phyloP scores from a whole-genome alignment of 768 basidiomycete genomes.

The Pleurotus djamor region DNA sequence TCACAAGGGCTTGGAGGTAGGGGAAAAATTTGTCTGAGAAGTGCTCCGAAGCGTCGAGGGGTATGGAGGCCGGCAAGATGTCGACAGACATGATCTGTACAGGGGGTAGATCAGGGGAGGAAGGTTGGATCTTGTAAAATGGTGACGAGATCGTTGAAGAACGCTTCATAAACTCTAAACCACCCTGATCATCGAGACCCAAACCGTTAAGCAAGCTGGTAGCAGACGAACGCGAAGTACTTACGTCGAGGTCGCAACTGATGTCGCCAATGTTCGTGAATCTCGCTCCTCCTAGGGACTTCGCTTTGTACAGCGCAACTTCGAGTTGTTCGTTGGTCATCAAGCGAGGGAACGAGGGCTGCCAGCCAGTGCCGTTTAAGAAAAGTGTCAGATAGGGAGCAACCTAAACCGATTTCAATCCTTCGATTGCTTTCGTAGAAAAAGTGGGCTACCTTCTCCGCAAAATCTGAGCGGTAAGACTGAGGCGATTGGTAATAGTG shows the following conservation, averaged over 20 bases:
- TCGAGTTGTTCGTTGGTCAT: constrained; percentile 68
- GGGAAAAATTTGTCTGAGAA: constrained; percentile 69
- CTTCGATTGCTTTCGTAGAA: neutral
- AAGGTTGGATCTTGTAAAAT: constrained; percentile 54
- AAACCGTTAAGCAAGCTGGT: neutral
- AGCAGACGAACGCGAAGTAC: constrained; percentile 9
- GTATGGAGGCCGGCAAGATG: constrained; percentile 84
- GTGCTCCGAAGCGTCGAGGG: constrained; percentile 75
- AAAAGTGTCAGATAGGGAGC: constrained; percentile 85
- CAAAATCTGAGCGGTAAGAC: constrained; percentile 65
- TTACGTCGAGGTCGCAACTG: constrained; percentile 81
- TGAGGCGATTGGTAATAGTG: constrained; percentile 77
- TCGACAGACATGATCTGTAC: constrained; percentile 87
- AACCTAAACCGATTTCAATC: constrained; percentile 41
- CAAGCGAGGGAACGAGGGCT: constrained; percentile 71
- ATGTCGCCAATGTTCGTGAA: constrained; percentile 83
- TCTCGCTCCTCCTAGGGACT: constrained; percentile 48
- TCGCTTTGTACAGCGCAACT: constrained; percentile 45
- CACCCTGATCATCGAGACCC: constrained; percentile 50
- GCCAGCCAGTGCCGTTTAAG: constrained; percentile 88
- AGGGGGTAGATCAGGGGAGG: constrained; percentile 46
- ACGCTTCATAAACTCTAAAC: constrained; percentile 78
- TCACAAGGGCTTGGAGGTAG: constrained; percentile 62
- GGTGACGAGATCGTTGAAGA: constrained; percentile 79
- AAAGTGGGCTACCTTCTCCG: constrained; percentile 47